Conservation (phyloP, 2,329 filamentous ascomycete genomes). For the Stylonectria norvegica region DNA sequence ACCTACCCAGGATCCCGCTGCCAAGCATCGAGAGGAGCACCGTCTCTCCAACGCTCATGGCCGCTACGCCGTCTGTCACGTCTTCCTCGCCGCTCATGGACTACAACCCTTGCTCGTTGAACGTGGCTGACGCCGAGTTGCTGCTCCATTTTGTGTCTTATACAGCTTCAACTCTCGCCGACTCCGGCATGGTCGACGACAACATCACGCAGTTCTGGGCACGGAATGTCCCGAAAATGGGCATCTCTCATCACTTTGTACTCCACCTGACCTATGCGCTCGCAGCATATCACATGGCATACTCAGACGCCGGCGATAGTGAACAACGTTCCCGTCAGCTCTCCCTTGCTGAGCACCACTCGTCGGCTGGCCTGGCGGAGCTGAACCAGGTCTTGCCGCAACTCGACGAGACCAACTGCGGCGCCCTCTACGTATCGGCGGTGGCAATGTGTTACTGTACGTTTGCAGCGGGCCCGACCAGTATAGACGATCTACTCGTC, state of each 20-base stretch:
- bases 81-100: constrained; percentile 21
- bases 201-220: constrained; percentile 27
- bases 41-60: constrained; percentile 20
- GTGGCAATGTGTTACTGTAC: constrained; percentile 29
- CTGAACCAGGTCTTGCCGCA: constrained; percentile 22
- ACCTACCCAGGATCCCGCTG: constrained; percentile 19
- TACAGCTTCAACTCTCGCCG: constrained; percentile 23
- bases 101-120: constrained; percentile 23
- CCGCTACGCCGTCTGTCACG: constrained; percentile 19
- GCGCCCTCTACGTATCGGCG: constrained; percentile 28
- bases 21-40: background rate
- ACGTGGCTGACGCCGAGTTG: constrained; percentile 29
- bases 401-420: constrained; percentile 27
- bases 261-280: constrained; percentile 29
- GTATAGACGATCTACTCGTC: constrained; percentile 27
- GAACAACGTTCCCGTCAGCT: constrained; percentile 18
- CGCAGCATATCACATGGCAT: constrained; percentile 26
- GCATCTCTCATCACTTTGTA: constrained; percentile 27
- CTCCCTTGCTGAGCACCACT: constrained; percentile 24
- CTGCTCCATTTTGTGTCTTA: constrained; percentile 28
- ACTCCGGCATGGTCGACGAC: constrained; percentile 14
- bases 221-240: constrained; percentile 27
- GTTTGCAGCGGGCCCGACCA: constrained; percentile 29
- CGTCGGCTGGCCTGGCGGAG: constrained; percentile 24
- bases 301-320: constrained; percentile 16